Evolutionary conservation across 2,329 filamentous ascomycete species (phyloP).

Genomic region (Fonsecaea nubica): DNA sequence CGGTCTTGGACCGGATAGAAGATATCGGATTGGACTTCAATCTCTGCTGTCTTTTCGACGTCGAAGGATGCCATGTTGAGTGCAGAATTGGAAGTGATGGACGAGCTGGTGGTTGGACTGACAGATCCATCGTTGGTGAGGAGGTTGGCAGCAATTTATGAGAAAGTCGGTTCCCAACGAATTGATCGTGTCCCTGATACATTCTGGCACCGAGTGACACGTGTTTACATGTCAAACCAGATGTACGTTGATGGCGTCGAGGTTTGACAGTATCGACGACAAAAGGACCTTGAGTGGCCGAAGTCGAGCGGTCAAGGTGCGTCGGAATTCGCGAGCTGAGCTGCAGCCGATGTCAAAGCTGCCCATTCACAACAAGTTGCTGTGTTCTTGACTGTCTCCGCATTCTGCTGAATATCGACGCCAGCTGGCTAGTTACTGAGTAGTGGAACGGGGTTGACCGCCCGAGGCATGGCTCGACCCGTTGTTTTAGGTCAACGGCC

Average conservation of each 20-base stretch:
- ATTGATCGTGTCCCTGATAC: neutral
- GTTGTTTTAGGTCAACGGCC: neutral
- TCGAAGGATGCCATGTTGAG: neutral
- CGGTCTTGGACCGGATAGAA: neutral
- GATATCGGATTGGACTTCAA: neutral
- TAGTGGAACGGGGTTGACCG: neutral
- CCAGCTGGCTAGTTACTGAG: neutral
- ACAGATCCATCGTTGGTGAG: neutral
- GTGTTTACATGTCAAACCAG: neutral
- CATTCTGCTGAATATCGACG: neutral
- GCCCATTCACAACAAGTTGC: neutral
- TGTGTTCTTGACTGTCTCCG: neutral
- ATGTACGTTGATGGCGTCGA: neutral
- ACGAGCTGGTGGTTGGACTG: neutral
- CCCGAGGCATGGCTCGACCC: neutral
- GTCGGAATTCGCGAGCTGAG: slow-evolving; percentile 16
- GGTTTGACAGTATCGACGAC: neutral
- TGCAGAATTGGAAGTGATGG: neutral
- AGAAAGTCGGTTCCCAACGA: neutral
- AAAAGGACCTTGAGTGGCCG: neutral
- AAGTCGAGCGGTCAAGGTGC: slow-evolving; percentile 4
- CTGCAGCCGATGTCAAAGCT: neutral
- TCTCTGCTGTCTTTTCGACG: slow-evolving; percentile 4
- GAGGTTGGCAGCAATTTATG: slow-evolving; percentile 1
- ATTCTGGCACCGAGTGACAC: neutral